Conservation (phyloP, 2,329 filamentous ascomycete species). For the Diaporthe batatas region DNA sequence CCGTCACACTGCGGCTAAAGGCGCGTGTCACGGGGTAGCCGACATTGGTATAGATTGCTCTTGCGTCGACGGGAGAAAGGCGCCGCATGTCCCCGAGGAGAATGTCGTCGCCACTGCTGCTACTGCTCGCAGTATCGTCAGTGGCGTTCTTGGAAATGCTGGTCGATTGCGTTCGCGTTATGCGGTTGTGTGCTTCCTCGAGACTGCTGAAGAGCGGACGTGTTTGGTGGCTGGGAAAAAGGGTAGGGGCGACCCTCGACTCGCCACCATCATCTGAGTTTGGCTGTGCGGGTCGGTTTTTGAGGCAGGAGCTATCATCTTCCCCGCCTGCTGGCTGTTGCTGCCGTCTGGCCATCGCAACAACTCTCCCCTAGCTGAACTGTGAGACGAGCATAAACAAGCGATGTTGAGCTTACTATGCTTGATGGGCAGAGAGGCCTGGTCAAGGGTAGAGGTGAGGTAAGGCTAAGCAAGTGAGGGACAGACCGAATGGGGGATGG, state of each 20-base stretch:
- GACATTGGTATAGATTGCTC: constrained; percentile 15
- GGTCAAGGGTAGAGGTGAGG: not conserved
- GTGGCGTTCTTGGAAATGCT: constrained; percentile 31
- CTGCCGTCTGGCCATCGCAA: not conserved
- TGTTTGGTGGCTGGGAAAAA: constrained; percentile 47
- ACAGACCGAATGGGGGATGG: not conserved
- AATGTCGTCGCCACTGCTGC: constrained; percentile 6
- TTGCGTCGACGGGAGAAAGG: constrained; percentile 20
- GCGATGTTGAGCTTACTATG: not conserved
- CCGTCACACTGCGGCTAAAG: constrained; percentile 29
- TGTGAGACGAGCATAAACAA: not conserved
- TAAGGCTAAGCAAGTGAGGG: not conserved
- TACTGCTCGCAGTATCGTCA: constrained; percentile 11
- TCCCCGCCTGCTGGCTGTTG: not conserved
- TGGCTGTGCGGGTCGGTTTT: not conserved
- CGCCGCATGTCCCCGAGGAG: constrained; percentile 25
- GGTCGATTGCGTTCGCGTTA: constrained; percentile 48
- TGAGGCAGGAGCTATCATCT: not conserved
- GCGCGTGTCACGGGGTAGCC: not conserved
- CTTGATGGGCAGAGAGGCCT: not conserved
- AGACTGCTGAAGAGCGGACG: constrained; percentile 54
- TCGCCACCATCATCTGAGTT: constrained; percentile 10
- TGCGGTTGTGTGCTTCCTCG: constrained; percentile 55
- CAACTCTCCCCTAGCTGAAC: not conserved
- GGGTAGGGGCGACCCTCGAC: not conserved